These are phyloP conservation scores for Trichoderma sp. DNA, from an alignment of 2,329 filamentous ascomycete genomes.

Conservation along the genomic window DNA sequence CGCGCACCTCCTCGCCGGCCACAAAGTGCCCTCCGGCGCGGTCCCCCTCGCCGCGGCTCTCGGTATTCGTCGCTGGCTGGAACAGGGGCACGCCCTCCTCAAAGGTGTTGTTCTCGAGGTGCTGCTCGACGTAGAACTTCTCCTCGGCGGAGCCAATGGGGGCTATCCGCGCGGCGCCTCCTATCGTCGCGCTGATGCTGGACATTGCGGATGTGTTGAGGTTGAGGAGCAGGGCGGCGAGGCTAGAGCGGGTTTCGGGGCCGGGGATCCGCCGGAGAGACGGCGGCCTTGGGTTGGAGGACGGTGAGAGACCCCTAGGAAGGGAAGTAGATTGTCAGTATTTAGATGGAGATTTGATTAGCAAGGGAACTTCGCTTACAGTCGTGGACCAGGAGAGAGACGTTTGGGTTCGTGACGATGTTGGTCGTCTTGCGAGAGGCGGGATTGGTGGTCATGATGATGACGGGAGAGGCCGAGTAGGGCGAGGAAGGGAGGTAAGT, in stretches of 20 bases:
- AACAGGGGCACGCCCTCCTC: slow-evolving; percentile 49
- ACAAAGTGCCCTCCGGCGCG: slow-evolving; percentile 65
- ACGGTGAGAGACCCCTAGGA: slow-evolving; percentile 83
- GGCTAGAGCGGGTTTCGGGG: slow-evolving; percentile 67
- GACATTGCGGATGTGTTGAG: slow-evolving; percentile 87
- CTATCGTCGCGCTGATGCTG: slow-evolving; percentile 90
- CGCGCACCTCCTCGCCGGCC: slow-evolving; percentile 78
- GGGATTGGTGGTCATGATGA: slow-evolving; percentile 90
- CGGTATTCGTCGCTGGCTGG: slow-evolving; percentile 40
- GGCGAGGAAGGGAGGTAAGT: slow-evolving; percentile 86
- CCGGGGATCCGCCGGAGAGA: slow-evolving; percentile 61
- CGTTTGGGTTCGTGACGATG: slow-evolving; percentile 78
- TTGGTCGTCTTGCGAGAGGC: slow-evolving; percentile 80
- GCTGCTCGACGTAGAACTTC: slow-evolving; percentile 75
- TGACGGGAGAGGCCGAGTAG: slow-evolving; percentile 70
- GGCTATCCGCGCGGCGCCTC: slow-evolving; percentile 78
- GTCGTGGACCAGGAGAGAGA: slow-evolving; percentile 95
- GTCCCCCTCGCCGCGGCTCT: slow-evolving; percentile 45
- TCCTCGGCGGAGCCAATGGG: slow-evolving; percentile 77
- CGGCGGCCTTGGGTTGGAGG: slow-evolving; percentile 70
- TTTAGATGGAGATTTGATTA: neutral
- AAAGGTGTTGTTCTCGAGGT: slow-evolving; percentile 92
- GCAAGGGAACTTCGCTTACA: slow-evolving; percentile 47
- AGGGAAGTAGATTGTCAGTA: neutral
- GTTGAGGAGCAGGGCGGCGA: slow-evolving; percentile 83